Conservation (phyloP, 2,329 filamentous ascomycete genomes). For the Raffaelea deltoideospora region DNA sequence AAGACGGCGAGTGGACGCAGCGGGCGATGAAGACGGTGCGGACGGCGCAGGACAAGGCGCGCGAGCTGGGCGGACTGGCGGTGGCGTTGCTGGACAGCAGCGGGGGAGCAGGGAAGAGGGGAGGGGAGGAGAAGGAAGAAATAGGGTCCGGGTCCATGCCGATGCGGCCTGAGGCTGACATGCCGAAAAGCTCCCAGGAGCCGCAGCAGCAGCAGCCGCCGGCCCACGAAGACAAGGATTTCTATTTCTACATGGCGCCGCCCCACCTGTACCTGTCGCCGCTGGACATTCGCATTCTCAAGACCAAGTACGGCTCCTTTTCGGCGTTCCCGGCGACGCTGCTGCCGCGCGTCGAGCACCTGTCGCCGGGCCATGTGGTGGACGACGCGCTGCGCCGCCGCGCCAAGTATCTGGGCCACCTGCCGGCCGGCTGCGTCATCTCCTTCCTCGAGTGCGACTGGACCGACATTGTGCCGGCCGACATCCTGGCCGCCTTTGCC, state of each 20-base stretch:
- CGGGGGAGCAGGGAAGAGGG: too few relatives aligned
- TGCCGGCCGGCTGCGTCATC: constrained; percentile 82
- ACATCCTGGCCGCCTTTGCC: constrained; percentile 62
- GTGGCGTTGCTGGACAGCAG: constrained; percentile 11
- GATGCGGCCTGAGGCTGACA: not conserved
- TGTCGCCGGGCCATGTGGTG: constrained; percentile 75
- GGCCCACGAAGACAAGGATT: constrained; percentile 30
- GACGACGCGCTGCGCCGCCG: constrained; percentile 73
- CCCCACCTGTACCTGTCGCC: constrained; percentile 83
- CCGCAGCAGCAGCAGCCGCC: constrained; percentile 1
- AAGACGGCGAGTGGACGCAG: constrained; percentile 84
- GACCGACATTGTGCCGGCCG: constrained; percentile 70
- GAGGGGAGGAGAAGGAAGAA: too few relatives aligned
- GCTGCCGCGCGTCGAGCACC: constrained; percentile 73
- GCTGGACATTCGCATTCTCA: constrained; percentile 82
- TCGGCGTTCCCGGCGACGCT: constrained; percentile 71
- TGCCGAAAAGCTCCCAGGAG: not conserved
- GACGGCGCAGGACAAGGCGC: constrained; percentile 60
- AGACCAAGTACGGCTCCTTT: constrained; percentile 75
- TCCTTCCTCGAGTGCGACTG: constrained; percentile 89
- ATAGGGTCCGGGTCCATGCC: too few relatives aligned
- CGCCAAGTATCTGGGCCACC: constrained; percentile 73
- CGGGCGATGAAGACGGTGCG: constrained; percentile 65
- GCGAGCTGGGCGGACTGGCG: constrained; percentile 23
- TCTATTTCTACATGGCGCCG: constrained; percentile 78